Evolutionary conservation across 1,139 yeast species (phyloP).

Genomic region (Candida sanyaensis): DNA sequence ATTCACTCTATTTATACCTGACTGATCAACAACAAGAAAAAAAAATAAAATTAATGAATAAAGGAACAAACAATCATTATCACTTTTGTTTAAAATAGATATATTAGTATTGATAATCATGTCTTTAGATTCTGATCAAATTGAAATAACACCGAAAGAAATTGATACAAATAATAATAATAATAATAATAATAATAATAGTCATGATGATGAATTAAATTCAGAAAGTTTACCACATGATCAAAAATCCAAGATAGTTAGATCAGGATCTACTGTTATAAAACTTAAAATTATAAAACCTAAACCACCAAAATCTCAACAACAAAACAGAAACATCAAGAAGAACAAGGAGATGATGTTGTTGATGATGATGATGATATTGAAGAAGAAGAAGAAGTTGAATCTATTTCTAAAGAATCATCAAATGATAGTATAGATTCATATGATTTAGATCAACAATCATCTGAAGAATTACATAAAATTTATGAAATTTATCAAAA

Average conservation of each 20-base stretch:
- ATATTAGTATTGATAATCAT: no score
- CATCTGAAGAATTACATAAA: constrained; percentile 21
- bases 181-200: no score
- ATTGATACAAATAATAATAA: no score
- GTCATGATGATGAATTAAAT: not conserved
- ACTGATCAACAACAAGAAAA: not conserved
- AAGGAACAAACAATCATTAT: no score
- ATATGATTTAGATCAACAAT: not conserved
- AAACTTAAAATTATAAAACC: not conserved
- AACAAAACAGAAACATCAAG: not conserved
- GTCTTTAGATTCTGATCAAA: no score
- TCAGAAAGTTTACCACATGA: not conserved
- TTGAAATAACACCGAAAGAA: no score
- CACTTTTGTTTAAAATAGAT: no score
- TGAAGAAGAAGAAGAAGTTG: not conserved
- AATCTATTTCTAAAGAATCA: not conserved
- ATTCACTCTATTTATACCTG: no score
- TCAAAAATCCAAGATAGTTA: not conserved
- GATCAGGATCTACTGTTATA: not conserved
- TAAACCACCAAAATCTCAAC: not conserved
- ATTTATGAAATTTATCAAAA: constrained; percentile 30
- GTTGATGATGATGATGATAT: not conserved
- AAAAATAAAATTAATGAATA: not conserved
- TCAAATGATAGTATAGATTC: not conserved
- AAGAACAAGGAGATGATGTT: not conserved